phyloP scores from a whole-genome alignment of 768 basidiomycete genomes.

The Rhizopogon salebrosus region DNA sequence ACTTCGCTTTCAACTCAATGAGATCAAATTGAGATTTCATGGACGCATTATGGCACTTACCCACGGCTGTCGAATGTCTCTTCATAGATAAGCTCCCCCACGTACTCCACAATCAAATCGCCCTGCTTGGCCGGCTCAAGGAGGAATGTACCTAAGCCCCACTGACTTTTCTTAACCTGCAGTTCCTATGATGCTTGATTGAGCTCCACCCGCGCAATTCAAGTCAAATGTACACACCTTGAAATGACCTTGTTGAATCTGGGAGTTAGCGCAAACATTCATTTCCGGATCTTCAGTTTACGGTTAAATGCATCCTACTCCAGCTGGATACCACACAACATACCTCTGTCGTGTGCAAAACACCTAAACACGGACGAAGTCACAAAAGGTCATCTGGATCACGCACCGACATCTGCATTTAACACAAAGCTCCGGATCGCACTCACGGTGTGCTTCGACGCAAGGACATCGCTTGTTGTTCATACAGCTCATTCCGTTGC shows the following conservation, averaged over 20 bases:
- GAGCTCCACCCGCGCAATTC: not conserved
- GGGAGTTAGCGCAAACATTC: slow-evolving; percentile 40
- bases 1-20: slow-evolving; percentile 30
- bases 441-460: slow-evolving; percentile 46
- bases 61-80: slow-evolving; percentile 45
- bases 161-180: slow-evolving; percentile 38
- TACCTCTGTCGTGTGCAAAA: slow-evolving; percentile 18
- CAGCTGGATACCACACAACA: not conserved
- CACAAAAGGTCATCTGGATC: not conserved
- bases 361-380: not conserved
- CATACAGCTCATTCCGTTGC: slow-evolving; percentile 26
- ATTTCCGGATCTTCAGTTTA: slow-evolving; percentile 23
- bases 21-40: not conserved
- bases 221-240: slow-evolving; percentile 28
- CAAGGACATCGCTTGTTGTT: slow-evolving; percentile 47
- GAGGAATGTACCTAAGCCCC: slow-evolving; percentile 54
- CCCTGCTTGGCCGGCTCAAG: slow-evolving; percentile 35
- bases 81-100: slow-evolving; percentile 55
- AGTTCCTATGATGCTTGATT: slow-evolving; percentile 26
- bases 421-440: slow-evolving; percentile 61
- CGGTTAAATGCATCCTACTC: not conserved
- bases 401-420: slow-evolving; percentile 47
- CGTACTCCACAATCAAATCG: slow-evolving; percentile 61
- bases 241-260: slow-evolving; percentile 38
- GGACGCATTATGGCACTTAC: slow-evolving; percentile 29